These are phyloP conservation scores for Chondrostereum purpureum DNA, from an alignment of 1,284 basidiomycete genomes.

Conservation along the genomic window DNA sequence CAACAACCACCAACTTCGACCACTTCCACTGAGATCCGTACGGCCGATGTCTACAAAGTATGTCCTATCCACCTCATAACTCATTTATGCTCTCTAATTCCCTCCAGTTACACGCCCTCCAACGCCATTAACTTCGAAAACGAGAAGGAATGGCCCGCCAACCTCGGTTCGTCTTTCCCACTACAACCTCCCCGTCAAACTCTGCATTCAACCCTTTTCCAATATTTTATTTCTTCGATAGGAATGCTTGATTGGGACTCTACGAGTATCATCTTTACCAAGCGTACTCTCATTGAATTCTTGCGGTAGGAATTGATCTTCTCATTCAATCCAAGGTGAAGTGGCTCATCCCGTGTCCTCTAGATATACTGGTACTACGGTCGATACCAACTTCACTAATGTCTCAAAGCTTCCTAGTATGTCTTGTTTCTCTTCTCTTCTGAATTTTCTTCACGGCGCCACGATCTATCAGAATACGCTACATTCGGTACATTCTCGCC, in stretches of 20 bases:
- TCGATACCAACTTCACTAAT: conserved; percentile 66
- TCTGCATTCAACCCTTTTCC: background rate
- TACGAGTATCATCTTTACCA: conserved; percentile 68
- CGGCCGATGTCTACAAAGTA: background rate
- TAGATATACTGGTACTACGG: conserved; percentile 62
- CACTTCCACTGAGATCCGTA: too few relatives aligned
- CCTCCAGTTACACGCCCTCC: conserved; percentile 34
- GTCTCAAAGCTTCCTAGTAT: conserved; percentile 66
- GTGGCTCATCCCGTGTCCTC: conserved; percentile 16
- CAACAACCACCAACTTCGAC: background rate
- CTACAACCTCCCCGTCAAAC: background rate
- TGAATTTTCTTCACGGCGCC: background rate
- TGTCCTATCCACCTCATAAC: background rate
- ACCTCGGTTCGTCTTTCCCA: conserved; percentile 39
- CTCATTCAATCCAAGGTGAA: conserved; percentile 9
- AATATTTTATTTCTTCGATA: conserved; percentile 25
- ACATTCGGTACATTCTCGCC: conserved; percentile 43
- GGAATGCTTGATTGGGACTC: conserved; percentile 74
- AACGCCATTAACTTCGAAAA: conserved; percentile 49
- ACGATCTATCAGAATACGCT: conserved; percentile 40
- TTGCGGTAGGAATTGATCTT: conserved; percentile 43
- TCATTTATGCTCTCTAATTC: background rate
- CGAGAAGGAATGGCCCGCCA: conserved; percentile 63
- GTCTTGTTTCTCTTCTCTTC: conserved; percentile 14
- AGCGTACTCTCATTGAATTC: conserved; percentile 65